Conservation (phyloP, 441 rosid genomes). For the Pelargonium australe region DNA sequence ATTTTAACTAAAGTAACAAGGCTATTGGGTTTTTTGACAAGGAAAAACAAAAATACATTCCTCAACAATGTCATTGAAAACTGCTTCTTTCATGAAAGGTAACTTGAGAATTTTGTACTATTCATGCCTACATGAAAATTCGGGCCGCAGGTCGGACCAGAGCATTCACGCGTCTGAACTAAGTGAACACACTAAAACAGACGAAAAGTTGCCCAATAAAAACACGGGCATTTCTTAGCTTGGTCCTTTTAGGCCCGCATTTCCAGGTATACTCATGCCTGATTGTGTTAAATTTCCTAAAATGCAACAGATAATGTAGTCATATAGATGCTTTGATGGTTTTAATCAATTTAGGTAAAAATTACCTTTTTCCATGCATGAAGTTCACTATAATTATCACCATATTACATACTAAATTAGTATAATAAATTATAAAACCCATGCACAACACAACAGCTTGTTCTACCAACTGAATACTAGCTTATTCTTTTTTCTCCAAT, state of each 20-base stretch:
- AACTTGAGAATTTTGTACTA: too few species aligned
- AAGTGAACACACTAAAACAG: too few species aligned
- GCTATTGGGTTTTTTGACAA: neutral
- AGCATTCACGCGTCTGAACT: too few species aligned
- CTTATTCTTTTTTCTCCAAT: neutral
- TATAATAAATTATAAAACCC: neutral
- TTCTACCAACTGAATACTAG: neutral
- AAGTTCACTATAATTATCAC: neutral
- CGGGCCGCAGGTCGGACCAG: too few species aligned
- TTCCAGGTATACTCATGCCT: too few species aligned
- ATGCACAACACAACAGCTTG: neutral
- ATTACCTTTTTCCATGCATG: neutral
- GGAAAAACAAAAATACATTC: neutral
- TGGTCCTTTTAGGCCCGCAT: too few species aligned
- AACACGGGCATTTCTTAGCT: too few species aligned
- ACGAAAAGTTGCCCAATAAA: too few species aligned
- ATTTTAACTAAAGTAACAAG: neutral
- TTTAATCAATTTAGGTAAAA: neutral
- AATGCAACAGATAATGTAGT: neutral
- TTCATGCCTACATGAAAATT: too few species aligned
- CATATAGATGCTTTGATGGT: neutral
- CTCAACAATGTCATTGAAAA: too few species aligned
- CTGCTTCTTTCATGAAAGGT: too few species aligned
- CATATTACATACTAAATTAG: neutral
- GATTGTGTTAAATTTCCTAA: neutral